Evolutionary conservation across 805 yeast genomes (phyloP).

Genomic region (Saccharomyces kudriavzevii): DNA sequence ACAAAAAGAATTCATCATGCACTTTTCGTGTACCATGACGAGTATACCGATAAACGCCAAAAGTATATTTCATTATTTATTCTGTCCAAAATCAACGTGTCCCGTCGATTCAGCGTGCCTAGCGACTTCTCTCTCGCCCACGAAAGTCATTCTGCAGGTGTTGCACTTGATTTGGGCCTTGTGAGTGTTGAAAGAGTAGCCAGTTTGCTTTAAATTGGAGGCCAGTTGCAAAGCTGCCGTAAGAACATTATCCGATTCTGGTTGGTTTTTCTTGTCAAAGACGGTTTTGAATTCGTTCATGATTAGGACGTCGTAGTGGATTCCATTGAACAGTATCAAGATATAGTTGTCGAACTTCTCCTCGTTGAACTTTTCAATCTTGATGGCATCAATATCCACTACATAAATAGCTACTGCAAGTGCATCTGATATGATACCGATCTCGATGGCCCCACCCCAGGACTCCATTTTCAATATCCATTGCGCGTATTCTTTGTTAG

Average conservation of each 20-base stretch:
- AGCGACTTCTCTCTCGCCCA: conserved; percentile 58
- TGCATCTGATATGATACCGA: conserved; percentile 50
- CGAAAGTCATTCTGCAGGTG: conserved; percentile 42
- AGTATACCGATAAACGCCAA: not conserved
- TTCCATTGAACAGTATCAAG: conserved; percentile 56
- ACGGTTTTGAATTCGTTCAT: conserved; percentile 32
- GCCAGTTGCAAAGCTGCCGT: conserved; percentile 37
- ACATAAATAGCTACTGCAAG: conserved; percentile 48
- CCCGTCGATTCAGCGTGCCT: conserved; percentile 57
- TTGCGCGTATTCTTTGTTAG: conserved; percentile 39
- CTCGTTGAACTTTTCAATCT: conserved; percentile 47
- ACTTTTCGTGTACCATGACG: not conserved
- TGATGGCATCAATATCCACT: conserved; percentile 55
- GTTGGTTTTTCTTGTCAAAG: conserved; percentile 32
- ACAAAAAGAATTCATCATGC: not conserved
- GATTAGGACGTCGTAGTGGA: conserved; percentile 65
- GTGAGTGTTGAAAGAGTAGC: conserved; percentile 60
- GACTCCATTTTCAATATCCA: conserved; percentile 57
- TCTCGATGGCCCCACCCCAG: conserved; percentile 84
- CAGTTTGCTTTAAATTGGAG: conserved; percentile 37
- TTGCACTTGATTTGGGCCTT: conserved; percentile 51
- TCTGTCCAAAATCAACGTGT: conserved; percentile 57
- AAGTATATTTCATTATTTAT: conserved; percentile 5
- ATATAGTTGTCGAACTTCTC: conserved; percentile 37
- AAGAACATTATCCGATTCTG: conserved; percentile 30